Conservation (phyloP, 1,284 basidiomycete genomes). For the Puccinia triticina region DNA sequence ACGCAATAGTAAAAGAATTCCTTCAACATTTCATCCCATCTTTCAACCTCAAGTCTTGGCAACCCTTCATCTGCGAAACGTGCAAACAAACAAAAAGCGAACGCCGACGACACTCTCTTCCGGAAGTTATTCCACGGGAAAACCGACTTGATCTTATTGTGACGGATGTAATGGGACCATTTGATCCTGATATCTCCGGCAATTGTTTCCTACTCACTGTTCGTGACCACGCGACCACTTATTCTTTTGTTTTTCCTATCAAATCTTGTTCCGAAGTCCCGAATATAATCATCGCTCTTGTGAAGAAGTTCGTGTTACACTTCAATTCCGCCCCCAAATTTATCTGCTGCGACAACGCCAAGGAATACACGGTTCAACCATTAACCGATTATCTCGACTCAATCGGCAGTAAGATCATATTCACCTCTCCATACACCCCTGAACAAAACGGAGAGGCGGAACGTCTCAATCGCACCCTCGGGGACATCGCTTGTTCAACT, state of each 20-base stretch:
- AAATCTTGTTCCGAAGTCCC: not conserved
- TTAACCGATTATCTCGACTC: not conserved
- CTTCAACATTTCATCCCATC: not conserved
- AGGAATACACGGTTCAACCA: not conserved
- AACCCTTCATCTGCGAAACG: not conserved
- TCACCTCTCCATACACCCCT: conserved; percentile 7
- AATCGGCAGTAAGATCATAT: too few relatives aligned
- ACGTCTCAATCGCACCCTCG: conserved; percentile 14
- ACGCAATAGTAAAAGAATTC: not conserved
- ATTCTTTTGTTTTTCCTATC: not conserved
- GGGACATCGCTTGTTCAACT: conserved; percentile 9
- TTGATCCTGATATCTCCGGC: not conserved
- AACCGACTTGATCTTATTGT: not conserved
- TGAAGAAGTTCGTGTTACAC: not conserved
- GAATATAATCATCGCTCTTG: not conserved
- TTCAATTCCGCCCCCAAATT: not conserved
- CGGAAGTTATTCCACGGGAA: not conserved
- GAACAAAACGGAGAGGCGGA: conserved; percentile 32
- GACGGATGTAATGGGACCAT: conserved; percentile 3
- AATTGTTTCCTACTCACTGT: not conserved
- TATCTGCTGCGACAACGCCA: not conserved
- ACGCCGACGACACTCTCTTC: not conserved
- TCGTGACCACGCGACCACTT: not conserved
- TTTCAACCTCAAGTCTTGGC: not conserved
- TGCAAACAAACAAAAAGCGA: conserved; percentile 4